A percentile compares a stretch with the other conserved stretches of the same genome.
These are phyloP conservation scores for Biancaea sappan DNA, from an alignment of 306 rosid genomes.

Conservation along the genomic window DNA sequence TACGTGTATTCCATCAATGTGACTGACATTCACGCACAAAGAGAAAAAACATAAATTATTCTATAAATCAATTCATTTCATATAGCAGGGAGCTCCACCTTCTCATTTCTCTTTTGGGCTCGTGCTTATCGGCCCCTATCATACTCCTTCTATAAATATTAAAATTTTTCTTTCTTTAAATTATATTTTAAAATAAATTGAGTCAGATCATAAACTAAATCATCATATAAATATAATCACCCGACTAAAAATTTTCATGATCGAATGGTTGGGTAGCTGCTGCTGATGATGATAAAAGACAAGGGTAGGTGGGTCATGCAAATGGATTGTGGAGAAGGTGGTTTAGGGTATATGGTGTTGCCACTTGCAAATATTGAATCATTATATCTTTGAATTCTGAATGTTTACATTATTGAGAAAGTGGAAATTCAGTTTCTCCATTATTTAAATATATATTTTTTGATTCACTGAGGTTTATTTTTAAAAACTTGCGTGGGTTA, in stretches of 20 bases:
- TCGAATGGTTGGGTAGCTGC: constrained; percentile 11
- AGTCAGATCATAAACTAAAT: too few species aligned
- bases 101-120: too few species aligned
- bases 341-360: constrained; percentile 46
- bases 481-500: background rate
- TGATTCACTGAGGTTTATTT: background rate
- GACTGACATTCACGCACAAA: too few species aligned
- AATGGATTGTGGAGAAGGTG: constrained; percentile 56
- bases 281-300: constrained; percentile 17
- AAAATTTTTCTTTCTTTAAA: too few species aligned
- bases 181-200: too few species aligned
- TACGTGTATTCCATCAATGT: background rate
- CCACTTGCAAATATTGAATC: constrained; percentile 56
- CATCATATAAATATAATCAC: too few species aligned
- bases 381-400: constrained; percentile 42
- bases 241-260: too few species aligned
- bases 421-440: constrained; percentile 3
- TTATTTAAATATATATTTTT: background rate
- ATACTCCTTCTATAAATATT: too few species aligned
- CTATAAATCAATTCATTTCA: too few species aligned
- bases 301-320: constrained; percentile 49
- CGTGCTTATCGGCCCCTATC: too few species aligned
- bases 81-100: too few species aligned
- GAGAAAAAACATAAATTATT: too few species aligned
- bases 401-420: constrained; percentile 14